Evolutionary conservation across 768 basidiomycete genomes (phyloP).

Genomic region (Cystobasidium onofrii): DNA sequence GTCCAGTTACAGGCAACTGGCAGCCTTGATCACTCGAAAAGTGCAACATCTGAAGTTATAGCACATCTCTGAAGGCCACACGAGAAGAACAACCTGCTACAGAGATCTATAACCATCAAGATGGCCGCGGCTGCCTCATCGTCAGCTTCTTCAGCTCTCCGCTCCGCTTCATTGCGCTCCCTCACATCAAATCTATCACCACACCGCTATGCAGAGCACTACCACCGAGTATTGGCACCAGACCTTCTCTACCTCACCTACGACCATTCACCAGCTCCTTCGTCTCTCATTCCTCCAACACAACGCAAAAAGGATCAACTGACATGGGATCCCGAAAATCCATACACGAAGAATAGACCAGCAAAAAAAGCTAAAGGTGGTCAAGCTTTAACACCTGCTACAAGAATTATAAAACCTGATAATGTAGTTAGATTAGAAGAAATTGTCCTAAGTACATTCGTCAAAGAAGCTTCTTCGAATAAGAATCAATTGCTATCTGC

Average conservation of each 20-base stretch:
- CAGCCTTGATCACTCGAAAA: background rate
- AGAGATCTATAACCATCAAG: background rate
- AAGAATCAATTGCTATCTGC: conserved; percentile 69
- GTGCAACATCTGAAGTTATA: background rate
- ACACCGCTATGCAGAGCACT: conserved; percentile 70
- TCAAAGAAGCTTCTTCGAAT: conserved; percentile 62
- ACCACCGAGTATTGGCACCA: conserved; percentile 69
- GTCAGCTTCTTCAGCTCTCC: background rate
- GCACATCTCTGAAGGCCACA: background rate
- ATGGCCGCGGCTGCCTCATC: background rate
- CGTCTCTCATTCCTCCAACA: conserved; percentile 55
- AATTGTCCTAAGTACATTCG: conserved; percentile 77
- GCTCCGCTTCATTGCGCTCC: conserved; percentile 8
- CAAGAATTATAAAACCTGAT: conserved; percentile 57
- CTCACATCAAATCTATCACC: conserved; percentile 17
- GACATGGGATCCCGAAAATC: conserved; percentile 59
- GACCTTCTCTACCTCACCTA: conserved; percentile 94
- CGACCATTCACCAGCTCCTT: conserved; percentile 56
- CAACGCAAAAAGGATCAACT: conserved; percentile 30
- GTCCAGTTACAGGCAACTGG: background rate
- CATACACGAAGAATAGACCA: conserved; percentile 69
- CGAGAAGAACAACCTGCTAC: background rate
- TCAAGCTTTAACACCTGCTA: conserved; percentile 52
- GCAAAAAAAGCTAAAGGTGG: conserved; percentile 62
- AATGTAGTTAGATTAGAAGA: conserved; percentile 70